A percentile compares a stretch with the other conserved stretches of the same genome.
These are phyloP conservation scores for Secale cereale DNA, from an alignment of 176 grass and related monocot genomes.

Conservation along the genomic window DNA sequence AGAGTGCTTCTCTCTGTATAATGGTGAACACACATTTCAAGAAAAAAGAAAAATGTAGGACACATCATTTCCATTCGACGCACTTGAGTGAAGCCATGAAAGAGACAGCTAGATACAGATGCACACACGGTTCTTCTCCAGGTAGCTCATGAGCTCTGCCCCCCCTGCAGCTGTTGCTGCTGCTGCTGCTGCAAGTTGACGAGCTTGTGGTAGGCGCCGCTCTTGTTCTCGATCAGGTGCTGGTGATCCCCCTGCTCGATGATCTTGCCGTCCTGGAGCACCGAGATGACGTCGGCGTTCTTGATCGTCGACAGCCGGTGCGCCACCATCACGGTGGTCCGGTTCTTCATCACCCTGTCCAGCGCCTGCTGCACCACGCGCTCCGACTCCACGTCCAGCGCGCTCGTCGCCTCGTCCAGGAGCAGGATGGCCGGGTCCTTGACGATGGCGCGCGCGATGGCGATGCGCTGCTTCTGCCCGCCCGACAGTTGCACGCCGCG, in stretches of 20 bases:
- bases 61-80: not conserved
- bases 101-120: not conserved
- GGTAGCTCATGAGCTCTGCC: slow-evolving; percentile 12
- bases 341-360: slow-evolving; percentile 83
- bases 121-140: not conserved
- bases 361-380: slow-evolving; percentile 87
- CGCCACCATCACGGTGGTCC: slow-evolving; percentile 86
- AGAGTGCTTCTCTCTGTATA: slow-evolving; percentile 13
- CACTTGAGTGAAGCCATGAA: not conserved
- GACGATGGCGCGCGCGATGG: slow-evolving; percentile 87
- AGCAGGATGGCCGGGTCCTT: slow-evolving; percentile 80
- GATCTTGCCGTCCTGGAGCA: slow-evolving; percentile 88
- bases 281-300: slow-evolving; percentile 87
- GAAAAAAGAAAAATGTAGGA: slow-evolving; percentile 10
- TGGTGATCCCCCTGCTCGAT: slow-evolving; percentile 79
- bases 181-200: slow-evolving; percentile 81
- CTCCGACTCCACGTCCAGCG: slow-evolving; percentile 87
- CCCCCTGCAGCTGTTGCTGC: slow-evolving; percentile 37
- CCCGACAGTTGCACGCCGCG: slow-evolving; percentile 91
- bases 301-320: slow-evolving; percentile 89
- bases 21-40: slow-evolving; percentile 10
- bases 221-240: slow-evolving; percentile 61
- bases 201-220: slow-evolving; percentile 79
- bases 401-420: slow-evolving; percentile 93
- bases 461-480: slow-evolving; percentile 92